Evolutionary conservation across 2,329 filamentous ascomycete species (phyloP).

Genomic region (Trematosphaeria pertusa): DNA sequence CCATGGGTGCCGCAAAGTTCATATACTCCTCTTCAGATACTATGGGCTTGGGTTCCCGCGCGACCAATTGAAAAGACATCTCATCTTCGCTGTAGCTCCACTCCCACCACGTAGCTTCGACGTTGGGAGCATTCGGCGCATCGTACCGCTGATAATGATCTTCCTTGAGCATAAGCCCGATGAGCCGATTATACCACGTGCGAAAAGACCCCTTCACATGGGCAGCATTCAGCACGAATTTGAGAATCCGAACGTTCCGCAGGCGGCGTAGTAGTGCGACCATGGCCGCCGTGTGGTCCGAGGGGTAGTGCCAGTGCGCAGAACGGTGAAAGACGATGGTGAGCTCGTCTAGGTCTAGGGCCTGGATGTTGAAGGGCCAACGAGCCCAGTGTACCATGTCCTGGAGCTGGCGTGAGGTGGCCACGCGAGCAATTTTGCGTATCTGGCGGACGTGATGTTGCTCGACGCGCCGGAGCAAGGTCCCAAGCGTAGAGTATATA

Average conservation of each 20-base stretch:
- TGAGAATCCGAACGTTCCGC: constrained; percentile 39
- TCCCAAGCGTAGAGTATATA: constrained; percentile 26
- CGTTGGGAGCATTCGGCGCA: constrained; percentile 28
- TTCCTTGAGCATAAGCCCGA: constrained; percentile 49
- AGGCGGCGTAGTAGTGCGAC: constrained; percentile 43
- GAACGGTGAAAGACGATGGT: constrained; percentile 39
- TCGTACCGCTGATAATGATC: constrained; percentile 52
- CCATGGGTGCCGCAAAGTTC: constrained; percentile 43
- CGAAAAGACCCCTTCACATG: constrained; percentile 46
- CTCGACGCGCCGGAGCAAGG: constrained; percentile 18
- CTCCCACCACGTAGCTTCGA: constrained; percentile 49
- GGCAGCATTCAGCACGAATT: constrained; percentile 44
- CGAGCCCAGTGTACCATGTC: constrained; percentile 39
- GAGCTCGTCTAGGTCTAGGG: constrained; percentile 41
- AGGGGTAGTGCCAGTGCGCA: constrained; percentile 43
- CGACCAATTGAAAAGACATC: constrained; percentile 40
- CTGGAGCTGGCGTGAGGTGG: constrained; percentile 37
- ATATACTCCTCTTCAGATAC: constrained; percentile 49
- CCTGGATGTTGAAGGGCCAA: constrained; percentile 40
- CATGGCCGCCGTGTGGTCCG: constrained; percentile 41
- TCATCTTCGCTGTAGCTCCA: constrained; percentile 42
- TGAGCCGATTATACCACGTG: constrained; percentile 47
- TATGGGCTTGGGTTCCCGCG: constrained; percentile 30
- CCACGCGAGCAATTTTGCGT: constrained; percentile 39
- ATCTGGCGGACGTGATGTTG: constrained; percentile 38